Percentiles rank a stretch among this genome's conserved stretches.
Evolutionary conservation across 352 stramenopile genomes (phyloP).

Genomic region (Phytophthora pisi): DNA sequence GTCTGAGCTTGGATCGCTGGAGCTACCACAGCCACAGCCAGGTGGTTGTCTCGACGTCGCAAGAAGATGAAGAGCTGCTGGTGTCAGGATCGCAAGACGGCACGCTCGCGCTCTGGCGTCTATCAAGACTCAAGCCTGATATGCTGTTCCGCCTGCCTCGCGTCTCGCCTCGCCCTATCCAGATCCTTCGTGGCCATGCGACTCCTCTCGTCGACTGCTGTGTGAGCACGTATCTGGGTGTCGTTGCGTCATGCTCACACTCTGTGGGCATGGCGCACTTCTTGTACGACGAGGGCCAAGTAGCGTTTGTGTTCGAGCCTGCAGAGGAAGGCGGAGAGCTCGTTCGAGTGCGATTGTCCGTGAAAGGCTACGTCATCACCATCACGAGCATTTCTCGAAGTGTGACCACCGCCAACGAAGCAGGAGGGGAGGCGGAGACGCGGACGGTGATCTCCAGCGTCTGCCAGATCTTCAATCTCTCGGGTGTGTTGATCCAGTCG

Average conservation of each 20-base stretch:
- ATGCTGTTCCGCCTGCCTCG: conserved; percentile 76
- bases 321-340: conserved; percentile 32
- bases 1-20: conserved; percentile 70
- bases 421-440: conserved; percentile 7
- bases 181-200: conserved; percentile 69
- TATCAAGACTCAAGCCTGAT: conserved; percentile 76
- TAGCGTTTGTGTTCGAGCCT: conserved; percentile 71
- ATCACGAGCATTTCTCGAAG: conserved; percentile 35
- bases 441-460: conserved; percentile 38
- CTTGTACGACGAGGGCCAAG: conserved; percentile 71
- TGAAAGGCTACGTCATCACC: conserved; percentile 69
- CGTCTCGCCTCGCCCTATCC: conserved; percentile 67
- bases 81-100: conserved; percentile 76
- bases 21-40: conserved; percentile 47
- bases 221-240: conserved; percentile 66
- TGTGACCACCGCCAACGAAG: background rate
- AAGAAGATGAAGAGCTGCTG: conserved; percentile 76
- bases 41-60: conserved; percentile 34
- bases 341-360: conserved; percentile 53
- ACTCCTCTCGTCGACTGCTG: conserved; percentile 59
- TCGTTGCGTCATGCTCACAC: conserved; percentile 70
- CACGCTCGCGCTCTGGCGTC: conserved; percentile 70
- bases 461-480: conserved; percentile 73
- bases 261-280: conserved; percentile 68
- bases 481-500: conserved; percentile 57